Conservation (phyloP, 192 early-diverging fungal species). For the Backusella psychrophila region DNA sequence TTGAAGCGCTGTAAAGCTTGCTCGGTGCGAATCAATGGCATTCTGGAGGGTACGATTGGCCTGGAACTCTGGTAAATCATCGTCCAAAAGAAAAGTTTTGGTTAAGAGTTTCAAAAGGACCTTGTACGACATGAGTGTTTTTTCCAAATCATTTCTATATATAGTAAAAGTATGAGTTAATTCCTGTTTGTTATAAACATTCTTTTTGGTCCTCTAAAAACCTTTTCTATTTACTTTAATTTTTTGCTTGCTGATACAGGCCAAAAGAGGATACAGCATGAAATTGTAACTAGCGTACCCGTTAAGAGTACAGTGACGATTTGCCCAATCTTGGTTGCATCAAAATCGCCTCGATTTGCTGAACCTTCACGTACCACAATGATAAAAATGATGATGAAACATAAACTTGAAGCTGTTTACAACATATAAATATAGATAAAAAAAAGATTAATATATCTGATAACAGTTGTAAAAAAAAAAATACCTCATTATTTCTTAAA, state of each 20-base stretch:
- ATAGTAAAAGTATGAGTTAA: slow-evolving; percentile 3
- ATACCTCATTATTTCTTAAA: background rate
- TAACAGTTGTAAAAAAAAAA: background rate
- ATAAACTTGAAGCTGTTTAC: slow-evolving; percentile 38
- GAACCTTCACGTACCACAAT: slow-evolving; percentile 49
- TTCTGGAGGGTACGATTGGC: slow-evolving; percentile 51
- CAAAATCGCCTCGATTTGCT: slow-evolving; percentile 37
- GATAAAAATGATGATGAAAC: slow-evolving; percentile 53
- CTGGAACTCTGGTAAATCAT: slow-evolving; percentile 49
- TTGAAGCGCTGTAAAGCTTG: slow-evolving; percentile 56
- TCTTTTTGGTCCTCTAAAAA: background rate
- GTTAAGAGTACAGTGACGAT: slow-evolving; percentile 39
- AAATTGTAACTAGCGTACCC: slow-evolving; percentile 39
- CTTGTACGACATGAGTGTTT: slow-evolving; percentile 56
- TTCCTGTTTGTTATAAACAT: background rate
- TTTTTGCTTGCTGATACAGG: slow-evolving; percentile 51
- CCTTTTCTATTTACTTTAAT: slow-evolving; percentile 36
- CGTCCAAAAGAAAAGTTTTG: slow-evolving; percentile 60
- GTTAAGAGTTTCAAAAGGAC: slow-evolving; percentile 59
- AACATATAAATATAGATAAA: background rate
- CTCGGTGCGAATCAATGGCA: slow-evolving; percentile 58
- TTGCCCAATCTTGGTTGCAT: slow-evolving; percentile 38
- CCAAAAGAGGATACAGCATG: slow-evolving; percentile 48
- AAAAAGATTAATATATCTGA: background rate
- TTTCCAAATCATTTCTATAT: slow-evolving; percentile 47